These are phyloP conservation scores for Agaricus subrufescens DNA, from an alignment of 768 basidiomycete genomes.

Conservation along the genomic window DNA sequence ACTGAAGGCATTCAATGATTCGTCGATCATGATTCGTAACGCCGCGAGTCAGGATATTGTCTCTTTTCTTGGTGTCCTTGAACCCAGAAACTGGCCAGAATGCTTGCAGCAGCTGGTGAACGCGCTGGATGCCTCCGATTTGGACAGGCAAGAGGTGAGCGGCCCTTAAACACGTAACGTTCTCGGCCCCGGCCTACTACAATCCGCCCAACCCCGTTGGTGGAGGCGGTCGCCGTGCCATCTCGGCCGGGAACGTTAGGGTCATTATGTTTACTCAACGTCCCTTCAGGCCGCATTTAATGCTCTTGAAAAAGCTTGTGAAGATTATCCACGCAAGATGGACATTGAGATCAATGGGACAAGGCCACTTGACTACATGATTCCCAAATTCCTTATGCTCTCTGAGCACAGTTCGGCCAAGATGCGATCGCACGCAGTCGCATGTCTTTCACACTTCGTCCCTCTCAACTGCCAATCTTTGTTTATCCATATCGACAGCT, in stretches of 20 bases:
- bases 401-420: constrained; percentile 82
- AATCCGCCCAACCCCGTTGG: background rate
- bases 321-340: constrained; percentile 94
- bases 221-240: background rate
- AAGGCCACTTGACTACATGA: constrained; percentile 93
- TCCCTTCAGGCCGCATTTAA: constrained; percentile 77
- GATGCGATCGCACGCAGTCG: constrained; percentile 90
- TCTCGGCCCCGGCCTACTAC: background rate
- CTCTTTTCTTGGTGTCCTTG: constrained; percentile 80
- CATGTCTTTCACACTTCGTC: constrained; percentile 92
- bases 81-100: constrained; percentile 94
- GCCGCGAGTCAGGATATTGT: constrained; percentile 94
- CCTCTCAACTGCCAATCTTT: constrained; percentile 84
- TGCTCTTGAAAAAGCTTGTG: constrained; percentile 91
- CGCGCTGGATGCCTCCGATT: constrained; percentile 71
- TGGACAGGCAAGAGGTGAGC: constrained; percentile 82
- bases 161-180: constrained; percentile 8
- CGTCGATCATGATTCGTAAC: constrained; percentile 84
- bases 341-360: constrained; percentile 91
- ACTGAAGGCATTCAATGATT: constrained; percentile 77
- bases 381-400: constrained; percentile 89
- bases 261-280: constrained; percentile 10
- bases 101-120: constrained; percentile 82
- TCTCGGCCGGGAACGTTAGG: background rate
- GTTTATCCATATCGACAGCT: constrained; percentile 86